Evolutionary conservation across 495 filamentous ascomycete species (phyloP), one percentile per base, ranked within the genome.

Genomic region (Aspergillus incahuasiensis): DNA sequence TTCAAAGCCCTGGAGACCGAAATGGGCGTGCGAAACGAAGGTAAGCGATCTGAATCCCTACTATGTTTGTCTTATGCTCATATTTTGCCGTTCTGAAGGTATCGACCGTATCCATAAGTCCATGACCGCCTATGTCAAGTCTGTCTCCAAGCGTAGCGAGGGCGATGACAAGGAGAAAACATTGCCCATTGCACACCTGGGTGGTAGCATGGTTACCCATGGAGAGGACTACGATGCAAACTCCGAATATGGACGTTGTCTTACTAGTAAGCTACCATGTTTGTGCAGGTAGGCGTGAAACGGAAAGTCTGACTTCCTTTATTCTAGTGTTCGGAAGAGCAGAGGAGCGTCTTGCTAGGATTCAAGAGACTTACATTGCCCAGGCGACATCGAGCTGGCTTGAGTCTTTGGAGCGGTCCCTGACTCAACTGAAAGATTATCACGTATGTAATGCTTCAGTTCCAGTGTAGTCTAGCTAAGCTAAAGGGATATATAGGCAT

Each of bases 361-460:
- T 91, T 38, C 95, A 98, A 57, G 95, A 97, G 67, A 81, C 75
- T 5, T 97, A 94, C 58, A 84, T 90, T 56, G 76, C 80, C 22
- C 83, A 92, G 63, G 90, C 91, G 55, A 96, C 86, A 28, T 80
- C 84, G 46, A 88, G 83, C 68, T 97, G 94, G 94, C 81, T 96
- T 55, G 92, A 97, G 70, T 90, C 89, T 11, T 71, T 96, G 46
- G 94, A 97, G 66, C 78, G 92, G 58, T 94, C 89, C 11, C 71
- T 96, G 54, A 87, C 89, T 25, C 92, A 95, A 80, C 90, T 97
- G 90, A 97, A 96, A 68, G 95, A 98, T 63, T 97, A 97, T 58
- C 91, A 96, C 82, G 90, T 88, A 77, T 48, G 69, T 52, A 18
- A 16, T 13, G 6, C 19, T 6, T 28, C 30, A 9, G 38, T 32